These are phyloP conservation scores for Hanseniaspora meyeri DNA, from an alignment of 805 yeast species.

Conservation along the genomic window DNA sequence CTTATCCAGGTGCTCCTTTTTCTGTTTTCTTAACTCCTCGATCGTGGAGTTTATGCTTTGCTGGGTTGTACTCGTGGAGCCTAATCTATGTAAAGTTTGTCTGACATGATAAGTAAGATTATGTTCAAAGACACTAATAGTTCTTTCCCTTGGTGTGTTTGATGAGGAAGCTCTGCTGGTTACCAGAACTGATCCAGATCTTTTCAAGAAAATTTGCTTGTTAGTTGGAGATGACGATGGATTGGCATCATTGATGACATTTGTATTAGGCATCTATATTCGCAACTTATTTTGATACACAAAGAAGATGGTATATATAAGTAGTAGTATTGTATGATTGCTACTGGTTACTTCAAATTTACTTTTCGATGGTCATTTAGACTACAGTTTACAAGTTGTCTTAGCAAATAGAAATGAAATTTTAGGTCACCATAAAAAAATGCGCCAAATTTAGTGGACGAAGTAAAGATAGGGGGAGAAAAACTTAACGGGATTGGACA, in stretches of 20 bases:
- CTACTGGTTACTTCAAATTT: too few species aligned
- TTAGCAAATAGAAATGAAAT: too few species aligned
- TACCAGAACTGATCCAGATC: neutral
- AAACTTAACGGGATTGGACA: neutral
- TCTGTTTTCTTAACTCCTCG: neutral
- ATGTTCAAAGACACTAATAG: slow-evolving; percentile 11
- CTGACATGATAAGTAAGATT: slow-evolving; percentile 12
- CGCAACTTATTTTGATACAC: too few species aligned
- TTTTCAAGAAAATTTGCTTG: neutral
- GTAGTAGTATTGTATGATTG: too few species aligned
- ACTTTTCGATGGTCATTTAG: neutral
- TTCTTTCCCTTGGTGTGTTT: neutral
- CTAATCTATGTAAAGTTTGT: slow-evolving; percentile 6
- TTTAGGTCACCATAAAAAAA: neutral
- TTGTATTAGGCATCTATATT: neutral
- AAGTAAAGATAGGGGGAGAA: neutral
- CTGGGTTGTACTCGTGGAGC: neutral
- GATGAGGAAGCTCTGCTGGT: neutral
- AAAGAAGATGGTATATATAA: too few species aligned
- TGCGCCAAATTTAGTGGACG: neutral
- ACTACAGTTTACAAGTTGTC: neutral
- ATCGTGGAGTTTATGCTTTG: neutral
- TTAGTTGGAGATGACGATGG: neutral
- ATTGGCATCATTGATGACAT: neutral
- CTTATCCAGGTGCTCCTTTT: neutral